Conservation (phyloP, 192 early-diverging fungal species). For the Coemansia sp. region DNA sequence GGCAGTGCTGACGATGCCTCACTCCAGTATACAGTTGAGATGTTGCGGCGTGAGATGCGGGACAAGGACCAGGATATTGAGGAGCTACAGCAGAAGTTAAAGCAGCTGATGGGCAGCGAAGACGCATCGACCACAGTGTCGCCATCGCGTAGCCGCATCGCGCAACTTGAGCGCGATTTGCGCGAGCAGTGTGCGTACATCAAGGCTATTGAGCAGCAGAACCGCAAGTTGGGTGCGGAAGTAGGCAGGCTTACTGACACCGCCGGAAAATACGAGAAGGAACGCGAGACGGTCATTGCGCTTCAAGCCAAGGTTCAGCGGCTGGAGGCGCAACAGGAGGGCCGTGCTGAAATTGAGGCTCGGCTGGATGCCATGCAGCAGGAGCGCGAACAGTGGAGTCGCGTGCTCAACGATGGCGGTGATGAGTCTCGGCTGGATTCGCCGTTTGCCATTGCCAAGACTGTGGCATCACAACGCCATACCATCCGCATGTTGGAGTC, state of each 20-base stretch:
- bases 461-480: constrained; percentile 25
- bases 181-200: constrained; percentile 59
- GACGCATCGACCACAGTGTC: constrained; percentile 1
- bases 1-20: not conserved
- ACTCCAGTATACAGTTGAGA: constrained; percentile 22
- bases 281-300: constrained; percentile 22
- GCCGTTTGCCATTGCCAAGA: constrained; percentile 31
- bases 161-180: constrained; percentile 50
- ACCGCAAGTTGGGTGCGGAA: constrained; percentile 57
- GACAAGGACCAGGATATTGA: constrained; percentile 17
- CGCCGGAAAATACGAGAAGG: constrained; percentile 55
- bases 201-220: constrained; percentile 54
- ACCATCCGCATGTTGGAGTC: constrained; percentile 15
- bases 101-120: not conserved
- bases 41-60: constrained; percentile 3
- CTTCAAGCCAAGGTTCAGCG: constrained; percentile 60
- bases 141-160: constrained; percentile 26
- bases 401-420: constrained; percentile 22
- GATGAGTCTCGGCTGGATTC: constrained; percentile 5
- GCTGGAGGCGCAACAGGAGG: constrained; percentile 51
- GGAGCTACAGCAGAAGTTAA: constrained; percentile 14
- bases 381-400: constrained; percentile 49
- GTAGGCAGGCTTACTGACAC: constrained; percentile 45
- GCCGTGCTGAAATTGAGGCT: constrained; percentile 36
- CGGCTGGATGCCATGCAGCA: constrained; percentile 45